Percentiles rank a stretch among this genome's conserved stretches.
phyloP scores from a whole-genome alignment of 129 eudicot species.

The Flaveria bidentis region DNA sequence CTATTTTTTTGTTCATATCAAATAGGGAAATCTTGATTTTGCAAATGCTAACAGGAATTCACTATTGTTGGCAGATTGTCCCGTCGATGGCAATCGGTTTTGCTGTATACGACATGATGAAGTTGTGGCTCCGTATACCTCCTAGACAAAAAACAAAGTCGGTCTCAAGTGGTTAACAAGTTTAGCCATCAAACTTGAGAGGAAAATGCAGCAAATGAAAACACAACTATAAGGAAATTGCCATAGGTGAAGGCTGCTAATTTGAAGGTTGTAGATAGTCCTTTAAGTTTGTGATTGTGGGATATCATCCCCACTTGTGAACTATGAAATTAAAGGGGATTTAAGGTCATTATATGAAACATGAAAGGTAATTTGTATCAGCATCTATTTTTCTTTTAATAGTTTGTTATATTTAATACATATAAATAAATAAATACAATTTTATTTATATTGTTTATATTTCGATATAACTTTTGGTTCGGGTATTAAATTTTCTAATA shows the following conservation, averaged over 20 bases:
- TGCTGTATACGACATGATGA: conserved; percentile 87
- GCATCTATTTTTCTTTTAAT: no score
- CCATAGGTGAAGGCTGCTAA: neutral
- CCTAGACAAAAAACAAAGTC: conserved; percentile 65
- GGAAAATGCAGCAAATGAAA: conserved; percentile 11
- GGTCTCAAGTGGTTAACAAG: conserved; percentile 35
- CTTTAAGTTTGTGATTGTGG: neutral
- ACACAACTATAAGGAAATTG: conserved; percentile 3
- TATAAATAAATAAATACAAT: no score
- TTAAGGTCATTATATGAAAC: no score
- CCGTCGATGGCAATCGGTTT: conserved; percentile 98
- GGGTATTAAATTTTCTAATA: no score
- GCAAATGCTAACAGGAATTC: neutral
- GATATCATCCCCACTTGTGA: neutral
- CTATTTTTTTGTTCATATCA: no score
- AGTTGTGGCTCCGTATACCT: conserved; percentile 71
- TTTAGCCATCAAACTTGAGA: neutral
- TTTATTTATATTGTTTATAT: no score
- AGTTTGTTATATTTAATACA: no score
- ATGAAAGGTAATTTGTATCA: no score
- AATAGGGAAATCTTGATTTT: neutral
- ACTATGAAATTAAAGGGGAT: neutral
- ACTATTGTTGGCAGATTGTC: conserved; percentile 59
- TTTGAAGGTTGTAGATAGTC: neutral
- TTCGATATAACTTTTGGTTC: no score